These are phyloP conservation scores for Malassezia dermatis DNA, from an alignment of 1,284 basidiomycete genomes.

Conservation along the genomic window DNA sequence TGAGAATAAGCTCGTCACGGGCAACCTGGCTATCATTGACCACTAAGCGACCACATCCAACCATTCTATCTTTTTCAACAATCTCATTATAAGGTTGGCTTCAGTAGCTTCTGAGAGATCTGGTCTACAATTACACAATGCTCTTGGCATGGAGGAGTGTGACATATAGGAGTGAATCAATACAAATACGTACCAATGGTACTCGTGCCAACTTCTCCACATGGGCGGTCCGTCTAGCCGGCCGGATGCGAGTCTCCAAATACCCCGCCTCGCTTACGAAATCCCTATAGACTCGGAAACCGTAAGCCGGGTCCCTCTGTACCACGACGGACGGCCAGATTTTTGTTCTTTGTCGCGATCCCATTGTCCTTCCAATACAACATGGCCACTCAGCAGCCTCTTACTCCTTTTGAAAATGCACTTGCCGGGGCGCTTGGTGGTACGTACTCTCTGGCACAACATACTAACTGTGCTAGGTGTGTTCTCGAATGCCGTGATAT, in stretches of 20 bases:
- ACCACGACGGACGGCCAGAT: neutral
- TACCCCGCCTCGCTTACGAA: constrained; percentile 1
- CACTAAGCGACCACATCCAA: constrained; percentile 29
- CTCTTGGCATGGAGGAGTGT: neutral
- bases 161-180: neutral
- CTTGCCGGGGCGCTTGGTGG: constrained; percentile 88
- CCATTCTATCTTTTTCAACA: neutral
- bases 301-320: neutral
- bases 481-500: constrained; percentile 58
- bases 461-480: constrained; percentile 20
- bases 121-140: neutral
- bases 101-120: neutral
- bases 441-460: constrained; percentile 49
- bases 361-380: neutral
- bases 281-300: neutral
- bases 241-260: neutral
- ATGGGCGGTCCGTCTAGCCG: neutral
- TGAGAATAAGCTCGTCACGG: constrained; percentile 62
- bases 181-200: neutral
- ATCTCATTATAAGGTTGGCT: neutral
- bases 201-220: neutral
- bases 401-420: constrained; percentile 84
- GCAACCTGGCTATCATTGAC: constrained; percentile 48
- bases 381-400: constrained; percentile 45
- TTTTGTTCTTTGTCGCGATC: neutral